Percentiles rank a stretch among this genome's conserved stretches.
Evolutionary conservation across 768 basidiomycete genomes (phyloP).

Genomic region (Hygrophoropsis aurantiaca): DNA sequence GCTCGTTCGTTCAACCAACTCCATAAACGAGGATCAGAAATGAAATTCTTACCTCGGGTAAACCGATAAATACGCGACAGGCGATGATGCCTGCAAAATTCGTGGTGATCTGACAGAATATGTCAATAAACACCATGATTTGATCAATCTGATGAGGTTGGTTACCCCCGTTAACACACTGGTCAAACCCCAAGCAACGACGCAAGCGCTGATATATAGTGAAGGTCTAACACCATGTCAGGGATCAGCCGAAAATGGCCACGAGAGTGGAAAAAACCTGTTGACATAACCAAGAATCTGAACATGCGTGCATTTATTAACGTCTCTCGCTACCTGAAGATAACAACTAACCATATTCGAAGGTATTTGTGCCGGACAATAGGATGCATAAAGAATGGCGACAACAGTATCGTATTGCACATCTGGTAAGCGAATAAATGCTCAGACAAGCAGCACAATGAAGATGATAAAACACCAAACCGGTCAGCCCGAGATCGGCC

Average conservation of each 20-base stretch:
- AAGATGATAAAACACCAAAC: constrained; percentile 13
- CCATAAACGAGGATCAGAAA: neutral
- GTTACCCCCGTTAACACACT: constrained; percentile 63
- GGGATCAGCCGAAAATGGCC: constrained; percentile 51
- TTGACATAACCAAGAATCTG: constrained; percentile 58
- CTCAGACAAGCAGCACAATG: neutral
- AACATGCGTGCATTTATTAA: neutral
- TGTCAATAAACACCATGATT: neutral
- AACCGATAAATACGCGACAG: constrained; percentile 60
- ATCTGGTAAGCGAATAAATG: constrained; percentile 28
- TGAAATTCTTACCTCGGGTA: constrained; percentile 47
- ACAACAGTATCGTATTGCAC: constrained; percentile 53
- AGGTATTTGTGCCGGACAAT: constrained; percentile 64
- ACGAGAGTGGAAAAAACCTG: constrained; percentile 54
- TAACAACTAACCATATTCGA: constrained; percentile 55
- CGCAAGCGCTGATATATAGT: constrained; percentile 58
- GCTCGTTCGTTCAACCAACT: neutral
- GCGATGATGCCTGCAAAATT: constrained; percentile 54
- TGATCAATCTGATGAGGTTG: neutral
- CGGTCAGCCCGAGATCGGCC: constrained; percentile 33
- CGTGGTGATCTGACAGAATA: constrained; percentile 43
- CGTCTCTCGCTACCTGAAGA: neutral
- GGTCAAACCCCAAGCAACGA: constrained; percentile 62
- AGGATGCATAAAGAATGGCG: constrained; percentile 56
- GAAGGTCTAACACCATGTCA: constrained; percentile 69